Conservation (phyloP, 192 early-diverging fungal species). For the Podila horticola region DNA sequence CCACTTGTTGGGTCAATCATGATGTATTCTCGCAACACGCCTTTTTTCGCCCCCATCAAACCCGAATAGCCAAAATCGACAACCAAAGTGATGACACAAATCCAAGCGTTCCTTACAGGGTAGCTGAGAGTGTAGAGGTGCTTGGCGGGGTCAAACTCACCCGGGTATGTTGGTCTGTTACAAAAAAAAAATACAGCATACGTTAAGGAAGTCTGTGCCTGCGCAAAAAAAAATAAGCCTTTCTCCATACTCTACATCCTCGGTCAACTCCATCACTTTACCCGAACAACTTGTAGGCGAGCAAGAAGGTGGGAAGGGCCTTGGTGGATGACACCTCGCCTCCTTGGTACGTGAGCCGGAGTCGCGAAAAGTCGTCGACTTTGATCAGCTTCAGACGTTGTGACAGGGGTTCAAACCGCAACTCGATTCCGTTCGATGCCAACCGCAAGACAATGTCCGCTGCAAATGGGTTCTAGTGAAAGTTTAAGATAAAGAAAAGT, state of each 20-base stretch:
- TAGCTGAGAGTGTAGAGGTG: constrained; percentile 74
- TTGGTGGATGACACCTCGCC: constrained; percentile 71
- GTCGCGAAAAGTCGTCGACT: constrained; percentile 66
- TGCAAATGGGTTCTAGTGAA: constrained; percentile 51
- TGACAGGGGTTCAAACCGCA: constrained; percentile 65
- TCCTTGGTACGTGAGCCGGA: constrained; percentile 64
- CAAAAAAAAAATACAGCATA: background rate
- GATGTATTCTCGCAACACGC: background rate
- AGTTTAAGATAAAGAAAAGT: background rate
- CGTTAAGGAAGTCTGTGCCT: background rate
- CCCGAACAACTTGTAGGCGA: constrained; percentile 80
- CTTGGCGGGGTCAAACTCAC: constrained; percentile 62
- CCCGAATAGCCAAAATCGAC: no score
- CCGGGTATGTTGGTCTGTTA: constrained; percentile 71
- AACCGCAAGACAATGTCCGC: constrained; percentile 54
- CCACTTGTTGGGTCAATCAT: background rate
- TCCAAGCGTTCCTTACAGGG: constrained; percentile 60
- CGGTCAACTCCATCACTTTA: constrained; percentile 11
- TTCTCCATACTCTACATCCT: background rate
- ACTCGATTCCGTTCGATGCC: constrained; percentile 61
- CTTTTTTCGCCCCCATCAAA: no score
- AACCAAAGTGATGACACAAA: no score
- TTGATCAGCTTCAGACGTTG: constrained; percentile 73
- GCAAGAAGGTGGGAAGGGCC: constrained; percentile 71
- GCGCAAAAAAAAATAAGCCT: background rate